Evolutionary conservation across 2,329 filamentous ascomycete species (phyloP), one percentile per base, ranked within the genome.

Genomic region (Sporothrix schenckii): DNA sequence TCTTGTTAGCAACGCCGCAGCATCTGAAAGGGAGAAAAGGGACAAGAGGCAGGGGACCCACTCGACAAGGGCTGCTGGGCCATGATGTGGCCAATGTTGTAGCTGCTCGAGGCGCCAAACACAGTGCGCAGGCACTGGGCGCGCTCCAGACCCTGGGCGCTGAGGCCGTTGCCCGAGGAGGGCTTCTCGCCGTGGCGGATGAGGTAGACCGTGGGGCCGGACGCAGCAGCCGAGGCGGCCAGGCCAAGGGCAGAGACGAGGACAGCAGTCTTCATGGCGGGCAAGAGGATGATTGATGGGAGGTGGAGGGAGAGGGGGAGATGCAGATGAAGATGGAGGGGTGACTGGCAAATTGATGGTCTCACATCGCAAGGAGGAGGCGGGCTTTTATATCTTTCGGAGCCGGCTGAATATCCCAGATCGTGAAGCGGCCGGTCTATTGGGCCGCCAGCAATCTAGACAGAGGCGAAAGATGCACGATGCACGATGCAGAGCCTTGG

Each of bases 111-210:
- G 0, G 78, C 76, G 0, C 86, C 85, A 75, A 90, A 90, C 0
- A 89, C 85, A 10, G 74, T 79, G 13, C 84, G 80, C n/a, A 90
- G 78, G 73, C 87, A 89, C 74, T 89, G 84, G 0, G 87, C 85
- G 19, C 88, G 85, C 77, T 87, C 71, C 69, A 82, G 73, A n/a
- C 88, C 88, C 71, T 83, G 75, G 0, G 81, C 74, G 69, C 77
- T 86, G 60, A 89, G 79, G 2, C 86, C 87, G 70, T 82, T 78
- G 47, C 80, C 79, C 19, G 81, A 81, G 50, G 81, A 77, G 1
- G 87, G 87, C 77, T 90, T 90, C 77, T 90, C 88, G 71, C 87
- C 88, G 73, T 90, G 88, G 21, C 87, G 85, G 76, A 90, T 89
- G 10, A 89, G 78, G 75, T 88, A 90, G 44, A 89, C 84, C 0